Evolutionary conservation across 108 stramenopile species (phyloP), one percentile per base, ranked within the genome.

Genomic region (Conticribra weissflogii): DNA sequence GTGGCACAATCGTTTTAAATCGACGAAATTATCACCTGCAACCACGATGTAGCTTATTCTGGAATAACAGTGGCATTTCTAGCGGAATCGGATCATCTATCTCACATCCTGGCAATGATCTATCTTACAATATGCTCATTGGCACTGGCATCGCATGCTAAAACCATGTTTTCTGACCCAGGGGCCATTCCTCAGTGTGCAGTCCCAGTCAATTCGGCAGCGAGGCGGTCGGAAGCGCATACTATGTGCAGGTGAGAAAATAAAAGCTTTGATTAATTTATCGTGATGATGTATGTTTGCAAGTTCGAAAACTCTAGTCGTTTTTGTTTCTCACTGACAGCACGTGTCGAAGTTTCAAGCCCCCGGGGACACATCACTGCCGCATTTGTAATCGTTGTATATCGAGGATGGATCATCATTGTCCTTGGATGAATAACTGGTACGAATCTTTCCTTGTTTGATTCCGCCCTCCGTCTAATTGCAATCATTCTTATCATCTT

Each of bases 371-470:
- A 8, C 97, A 98, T 72, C 97, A 98, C 68, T 98, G 97, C 83
- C 78, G 96, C n/a, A 95, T 97, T 30, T 98, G 97, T 79, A 83
- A 89, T 76, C 83, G 97, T 17, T 98, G 97, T 78, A 89, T 97
- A 21, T 77, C 81, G 19, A 49, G 92, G 52, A 97, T 98, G 97
- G 97, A 92, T 78, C 97, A 98, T 79, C 97, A 98, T 71, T 98
- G 97, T 84, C 96, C 96, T 0, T 50, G 63, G 72, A 95, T 98
- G 81, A 96, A 96, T 81, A 96, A 96, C 63, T 96, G 96, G 80
- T 93, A 90, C 44, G 83, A 74, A 1, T n/a, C n/a, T n/a, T n/a
- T n/a, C n/a, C n/a, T n/a, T n/a, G n/a, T n/a, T n/a, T n/a, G n/a
- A n/a, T n/a, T n/a, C n/a, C n/a, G n/a, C n/a, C n/a, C n/a, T n/a